A percentile compares a stretch with the other conserved stretches of the same genome.
phyloP scores from a whole-genome alignment of 78 protist species.

The Tieghemostelium lacteum region DNA sequence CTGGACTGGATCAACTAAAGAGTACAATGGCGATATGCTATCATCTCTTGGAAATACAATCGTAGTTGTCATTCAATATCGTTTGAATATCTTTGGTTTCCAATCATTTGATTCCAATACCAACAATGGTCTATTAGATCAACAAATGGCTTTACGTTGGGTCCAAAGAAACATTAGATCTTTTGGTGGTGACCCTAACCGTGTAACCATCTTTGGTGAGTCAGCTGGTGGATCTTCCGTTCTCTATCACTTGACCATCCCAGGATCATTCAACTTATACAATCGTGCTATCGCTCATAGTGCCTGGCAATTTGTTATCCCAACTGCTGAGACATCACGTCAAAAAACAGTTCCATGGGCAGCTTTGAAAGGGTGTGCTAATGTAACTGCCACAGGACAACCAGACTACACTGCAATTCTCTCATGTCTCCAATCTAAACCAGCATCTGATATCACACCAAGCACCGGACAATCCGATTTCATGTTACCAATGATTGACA shows the following conservation, averaged over 20 bases:
- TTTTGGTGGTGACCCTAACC: constrained; percentile 86
- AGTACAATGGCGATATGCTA: constrained; percentile 23
- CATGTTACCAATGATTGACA: constrained; percentile 74
- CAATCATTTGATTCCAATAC: constrained; percentile 71
- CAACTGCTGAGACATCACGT: constrained; percentile 22
- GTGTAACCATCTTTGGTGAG: constrained; percentile 87
- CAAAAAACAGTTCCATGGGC: constrained; percentile 14
- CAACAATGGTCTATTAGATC: constrained; percentile 86
- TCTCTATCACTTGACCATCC: constrained; percentile 41
- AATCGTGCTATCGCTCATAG: constrained; percentile 57
- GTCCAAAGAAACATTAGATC: constrained; percentile 78
- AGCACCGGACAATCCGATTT: constrained; percentile 52
- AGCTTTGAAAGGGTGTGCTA: constrained; percentile 15
- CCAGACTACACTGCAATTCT: constrained; percentile 50
- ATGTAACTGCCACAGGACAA: neutral
- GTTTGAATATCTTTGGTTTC: constrained; percentile 84
- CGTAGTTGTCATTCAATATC: constrained; percentile 83
- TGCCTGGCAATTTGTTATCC: constrained; percentile 69
- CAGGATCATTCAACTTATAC: constrained; percentile 29
- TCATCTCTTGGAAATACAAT: constrained; percentile 43
- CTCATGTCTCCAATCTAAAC: constrained; percentile 1
- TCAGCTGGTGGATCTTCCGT: constrained; percentile 88
- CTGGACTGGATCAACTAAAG: constrained; percentile 32
- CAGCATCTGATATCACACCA: constrained; percentile 20
- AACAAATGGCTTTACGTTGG: constrained; percentile 87